Conservation (phyloP, 352 stramenopile genomes). For the Phytopythium chamaehyphon region DNA sequence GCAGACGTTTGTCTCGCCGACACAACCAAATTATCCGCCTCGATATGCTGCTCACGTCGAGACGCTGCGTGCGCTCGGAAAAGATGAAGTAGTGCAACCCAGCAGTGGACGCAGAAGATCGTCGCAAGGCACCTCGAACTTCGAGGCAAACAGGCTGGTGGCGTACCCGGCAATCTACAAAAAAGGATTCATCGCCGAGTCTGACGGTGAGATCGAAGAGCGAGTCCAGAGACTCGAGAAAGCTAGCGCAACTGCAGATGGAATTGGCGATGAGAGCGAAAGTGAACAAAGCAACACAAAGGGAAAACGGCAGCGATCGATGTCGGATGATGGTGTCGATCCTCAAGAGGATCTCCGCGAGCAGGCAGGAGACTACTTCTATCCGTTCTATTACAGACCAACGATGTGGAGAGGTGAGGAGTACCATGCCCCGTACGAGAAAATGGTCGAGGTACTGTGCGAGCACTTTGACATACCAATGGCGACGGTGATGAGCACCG, state of each 20-base stretch:
- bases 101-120: no score
- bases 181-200: constrained; percentile 45
- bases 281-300: constrained; percentile 2
- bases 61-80: constrained; percentile 26
- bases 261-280: no score
- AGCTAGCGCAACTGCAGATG: no score
- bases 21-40: constrained; percentile 33
- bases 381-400: constrained; percentile 28
- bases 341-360: background rate
- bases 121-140: background rate
- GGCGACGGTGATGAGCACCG: constrained; percentile 24
- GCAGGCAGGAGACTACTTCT: constrained; percentile 38
- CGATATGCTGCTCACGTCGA: constrained; percentile 40
- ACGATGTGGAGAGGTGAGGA: constrained; percentile 6
- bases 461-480: constrained; percentile 63
- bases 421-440: constrained; percentile 50
- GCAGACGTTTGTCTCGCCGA: constrained; percentile 29
- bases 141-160: constrained; percentile 28
- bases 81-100: no score
- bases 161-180: constrained; percentile 54
- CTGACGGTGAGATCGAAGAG: constrained; percentile 45
- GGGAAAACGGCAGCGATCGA: background rate
- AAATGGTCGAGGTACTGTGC: constrained; percentile 53
- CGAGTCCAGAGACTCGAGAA: constrained; percentile 32
- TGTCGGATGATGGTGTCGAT: background rate